Conservation (phyloP, 495 filamentous ascomycete species). For the Friedmanniomyces endolithicus region DNA sequence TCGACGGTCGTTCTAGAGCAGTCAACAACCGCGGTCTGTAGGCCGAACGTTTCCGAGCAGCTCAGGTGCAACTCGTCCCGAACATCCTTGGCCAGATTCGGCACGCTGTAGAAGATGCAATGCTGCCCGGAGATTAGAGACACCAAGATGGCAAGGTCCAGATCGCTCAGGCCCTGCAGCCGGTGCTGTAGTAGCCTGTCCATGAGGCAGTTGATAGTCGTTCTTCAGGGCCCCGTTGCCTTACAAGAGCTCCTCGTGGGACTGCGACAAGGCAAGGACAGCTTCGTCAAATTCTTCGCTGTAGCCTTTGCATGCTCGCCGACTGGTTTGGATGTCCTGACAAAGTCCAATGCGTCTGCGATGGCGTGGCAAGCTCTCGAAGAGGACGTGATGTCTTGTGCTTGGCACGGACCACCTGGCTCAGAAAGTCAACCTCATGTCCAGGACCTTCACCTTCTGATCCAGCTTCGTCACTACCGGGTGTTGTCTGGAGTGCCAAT, state of each 20-base stretch:
- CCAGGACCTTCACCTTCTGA: background rate
- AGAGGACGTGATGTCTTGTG: no score
- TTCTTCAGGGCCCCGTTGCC: no score
- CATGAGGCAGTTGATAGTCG: background rate
- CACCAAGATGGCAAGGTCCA: slow-evolving; percentile 76
- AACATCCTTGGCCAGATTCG: slow-evolving; percentile 34
- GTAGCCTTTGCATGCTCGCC: no score
- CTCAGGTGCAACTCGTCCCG: slow-evolving; percentile 35
- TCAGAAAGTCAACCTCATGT: background rate
- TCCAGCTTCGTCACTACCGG: background rate
- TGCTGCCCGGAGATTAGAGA: slow-evolving; percentile 71
- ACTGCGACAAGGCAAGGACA: no score
- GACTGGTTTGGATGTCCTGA: no score
- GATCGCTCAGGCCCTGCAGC: slow-evolving; percentile 65
- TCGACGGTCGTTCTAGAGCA: slow-evolving; percentile 69
- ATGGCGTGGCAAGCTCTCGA: no score
- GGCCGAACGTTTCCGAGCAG: slow-evolving; percentile 55
- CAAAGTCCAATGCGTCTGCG: no score
- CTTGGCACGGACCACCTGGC: no score
- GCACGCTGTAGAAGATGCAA: slow-evolving; percentile 69
- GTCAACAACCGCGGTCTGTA: slow-evolving; percentile 52
- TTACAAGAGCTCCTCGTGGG: no score
- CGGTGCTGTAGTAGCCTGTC: slow-evolving; percentile 30
- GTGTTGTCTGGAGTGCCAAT: background rate
- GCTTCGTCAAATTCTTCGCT: no score